A percentile compares a stretch with the other conserved stretches of the same genome.
phyloP scores from a whole-genome alignment of 495 filamentous ascomycete species.

The Penicillium canariense region DNA sequence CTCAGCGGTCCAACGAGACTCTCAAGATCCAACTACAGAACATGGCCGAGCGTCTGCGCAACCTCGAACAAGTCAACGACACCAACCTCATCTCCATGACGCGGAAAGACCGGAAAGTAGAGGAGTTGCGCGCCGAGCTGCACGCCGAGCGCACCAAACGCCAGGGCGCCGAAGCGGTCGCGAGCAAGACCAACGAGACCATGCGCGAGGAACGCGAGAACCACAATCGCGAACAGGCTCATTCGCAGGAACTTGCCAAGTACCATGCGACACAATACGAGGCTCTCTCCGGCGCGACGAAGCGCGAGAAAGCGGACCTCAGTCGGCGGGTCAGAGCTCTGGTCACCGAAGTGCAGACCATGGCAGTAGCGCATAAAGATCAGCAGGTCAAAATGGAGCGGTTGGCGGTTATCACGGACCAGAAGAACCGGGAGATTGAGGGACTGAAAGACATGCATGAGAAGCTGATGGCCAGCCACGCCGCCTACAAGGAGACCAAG shows the following conservation, averaged over 20 bases:
- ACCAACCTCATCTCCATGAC: slow-evolving; percentile 69
- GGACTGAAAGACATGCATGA: slow-evolving; percentile 58
- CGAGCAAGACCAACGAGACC: slow-evolving; percentile 61
- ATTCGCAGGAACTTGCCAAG: slow-evolving; percentile 56
- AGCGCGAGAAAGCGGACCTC: slow-evolving; percentile 54
- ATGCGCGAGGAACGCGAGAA: slow-evolving; percentile 54
- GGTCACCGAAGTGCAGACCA: slow-evolving; percentile 26
- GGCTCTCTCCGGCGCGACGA: slow-evolving; percentile 59
- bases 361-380: slow-evolving; percentile 40
- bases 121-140: slow-evolving; percentile 64
- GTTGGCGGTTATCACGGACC: slow-evolving; percentile 63
- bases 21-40: slow-evolving; percentile 72
- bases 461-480: slow-evolving; percentile 53
- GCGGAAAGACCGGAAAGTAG: slow-evolving; percentile 77
- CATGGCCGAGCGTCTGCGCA: slow-evolving; percentile 54
- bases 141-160: slow-evolving; percentile 65
- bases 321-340: slow-evolving; percentile 34
- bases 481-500: slow-evolving; percentile 61
- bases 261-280: slow-evolving; percentile 63
- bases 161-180: slow-evolving; percentile 58
- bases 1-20: slow-evolving; percentile 66
- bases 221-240: slow-evolving; percentile 60
- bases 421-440: slow-evolving; percentile 66
- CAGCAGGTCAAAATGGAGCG: slow-evolving; percentile 57
- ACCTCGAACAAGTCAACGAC: slow-evolving; percentile 68